Percentiles rank a stretch among this genome's conserved stretches.
Conservation (phyloP, 1,284 basidiomycete genomes). For the Apiotrichum gamsii region DNA sequence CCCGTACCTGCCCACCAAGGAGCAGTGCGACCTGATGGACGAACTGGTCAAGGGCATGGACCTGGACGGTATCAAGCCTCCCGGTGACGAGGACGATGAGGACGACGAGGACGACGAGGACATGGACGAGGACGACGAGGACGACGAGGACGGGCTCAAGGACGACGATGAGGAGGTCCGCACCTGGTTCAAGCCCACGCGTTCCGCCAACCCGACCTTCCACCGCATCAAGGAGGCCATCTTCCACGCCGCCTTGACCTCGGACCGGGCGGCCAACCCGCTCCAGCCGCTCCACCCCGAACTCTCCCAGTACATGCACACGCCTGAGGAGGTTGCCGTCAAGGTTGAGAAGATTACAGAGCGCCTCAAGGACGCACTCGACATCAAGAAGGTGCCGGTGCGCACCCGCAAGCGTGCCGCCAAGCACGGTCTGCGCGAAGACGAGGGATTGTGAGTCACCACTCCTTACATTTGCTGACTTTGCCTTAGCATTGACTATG, state of each 20-base stretch:
- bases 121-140: conserved; percentile 9
- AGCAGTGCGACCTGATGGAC: conserved; percentile 76
- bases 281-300: conserved; percentile 79
- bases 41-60: conserved; percentile 80
- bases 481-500: conserved; percentile 39
- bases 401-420: conserved; percentile 49
- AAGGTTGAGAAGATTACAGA: conserved; percentile 56
- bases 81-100: conserved; percentile 51
- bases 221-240: conserved; percentile 89
- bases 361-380: conserved; percentile 60
- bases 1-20: conserved; percentile 72
- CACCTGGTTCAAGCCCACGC: conserved; percentile 67
- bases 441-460: conserved; percentile 38
- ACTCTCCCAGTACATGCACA: conserved; percentile 72
- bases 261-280: conserved; percentile 65
- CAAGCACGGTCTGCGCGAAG: conserved; percentile 31
- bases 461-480: not conserved
- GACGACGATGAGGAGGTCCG: conserved; percentile 45
- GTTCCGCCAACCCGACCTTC: conserved; percentile 81
- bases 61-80: conserved; percentile 56
- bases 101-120: conserved; percentile 23
- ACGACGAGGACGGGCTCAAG: conserved; percentile 5
- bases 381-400: conserved; percentile 55
- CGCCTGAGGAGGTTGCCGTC: conserved; percentile 63
- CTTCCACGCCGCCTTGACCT: conserved; percentile 72